Conservation (phyloP, 1,139 yeast species). For the Diutina pseudorugosa region DNA sequence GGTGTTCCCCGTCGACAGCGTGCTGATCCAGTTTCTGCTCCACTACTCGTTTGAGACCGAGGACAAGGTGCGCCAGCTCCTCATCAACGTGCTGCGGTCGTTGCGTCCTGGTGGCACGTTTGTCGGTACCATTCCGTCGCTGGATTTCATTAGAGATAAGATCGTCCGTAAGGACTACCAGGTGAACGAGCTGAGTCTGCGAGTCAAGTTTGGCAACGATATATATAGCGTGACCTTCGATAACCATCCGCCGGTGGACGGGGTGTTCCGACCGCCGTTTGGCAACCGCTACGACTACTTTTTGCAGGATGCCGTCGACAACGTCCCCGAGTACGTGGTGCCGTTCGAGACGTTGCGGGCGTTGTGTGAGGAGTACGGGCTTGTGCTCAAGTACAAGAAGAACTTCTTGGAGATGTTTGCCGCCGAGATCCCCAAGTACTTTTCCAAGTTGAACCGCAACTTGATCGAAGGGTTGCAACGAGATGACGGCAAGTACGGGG, state of each 20-base stretch:
- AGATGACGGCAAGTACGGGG: constrained; percentile 72
- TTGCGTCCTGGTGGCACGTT: constrained; percentile 75
- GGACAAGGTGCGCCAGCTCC: constrained; percentile 57
- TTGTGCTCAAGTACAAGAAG: constrained; percentile 60
- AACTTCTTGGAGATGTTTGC: constrained; percentile 77
- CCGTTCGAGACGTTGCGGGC: constrained; percentile 83
- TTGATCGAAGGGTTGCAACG: constrained; percentile 60
- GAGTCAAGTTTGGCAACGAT: constrained; percentile 64
- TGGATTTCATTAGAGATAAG: constrained; percentile 67
- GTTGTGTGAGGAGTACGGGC: constrained; percentile 72
- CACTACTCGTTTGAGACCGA: constrained; percentile 93
- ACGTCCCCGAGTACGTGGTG: constrained; percentile 95
- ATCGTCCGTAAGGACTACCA: constrained; percentile 32
- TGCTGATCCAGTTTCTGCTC: constrained; percentile 81
- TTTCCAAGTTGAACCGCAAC: constrained; percentile 45
- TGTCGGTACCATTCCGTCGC: constrained; percentile 89
- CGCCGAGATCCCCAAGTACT: constrained; percentile 62
- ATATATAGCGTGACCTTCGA: constrained; percentile 74
- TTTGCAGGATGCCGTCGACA: constrained; percentile 86
- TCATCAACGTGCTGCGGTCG: constrained; percentile 66
- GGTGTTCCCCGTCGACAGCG: constrained; percentile 76
- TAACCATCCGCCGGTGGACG: constrained; percentile 60
- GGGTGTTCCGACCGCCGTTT: constrained; percentile 60
- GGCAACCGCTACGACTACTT: constrained; percentile 79
- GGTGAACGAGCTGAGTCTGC: constrained; percentile 23